Base-by-base conservation (phyloP, 1,139 yeast species). In the Groenewaldozyma sp. region DNA sequence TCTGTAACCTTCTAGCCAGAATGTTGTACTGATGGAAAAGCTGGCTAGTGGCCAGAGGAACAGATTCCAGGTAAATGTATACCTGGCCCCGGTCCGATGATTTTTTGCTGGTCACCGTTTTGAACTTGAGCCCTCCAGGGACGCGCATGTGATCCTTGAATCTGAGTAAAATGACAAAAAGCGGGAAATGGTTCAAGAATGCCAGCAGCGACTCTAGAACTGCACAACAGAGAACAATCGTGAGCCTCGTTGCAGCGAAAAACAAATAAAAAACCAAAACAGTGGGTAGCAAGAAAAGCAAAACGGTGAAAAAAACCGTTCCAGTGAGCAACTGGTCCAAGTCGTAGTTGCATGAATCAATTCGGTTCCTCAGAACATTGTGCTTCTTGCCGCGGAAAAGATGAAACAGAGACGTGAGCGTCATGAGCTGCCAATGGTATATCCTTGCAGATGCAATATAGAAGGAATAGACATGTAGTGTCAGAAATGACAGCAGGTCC, bases 351-450 rank as follows among this genome's bases (percentile, higher is more conserved):
- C 79, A 76, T n/a, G 82, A 76, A 58, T 93, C 99, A 31, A 87
- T 78, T 65, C 98, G 77, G 43, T 82, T 71, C 49, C 97, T 72
- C 50, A 93, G 64, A 1, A 82, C 76, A 55, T 93, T 93, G 49
- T 76, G 80, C 60, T 88, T 87, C 58, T 82, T 83, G 1, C 99
- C 99, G 44, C 94, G 73, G 52, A 93, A 88, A 32, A 93, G 65
- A 51, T 87, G 83, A 59, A 84, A 83, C 40, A 93, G 67, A 10
- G 96, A 83, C 41, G 68, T 68, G 45, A 91, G 63, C 4, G 80
- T 73, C 37, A 71, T 72, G 19, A 83, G 58, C 53, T 86, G 95
- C 70, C 87, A 78, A 45, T 74, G 72, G 59, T 81, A 91, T 4
- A 93, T 70, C 49, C 82, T 76, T 7, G 95, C 78, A 4, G 93